A percentile compares a stretch with the other conserved stretches of the same genome.
These are phyloP conservation scores for Pseudocohnilembus persalinus DNA, from an alignment of 169 alveolate genomes.

Conservation along the genomic window DNA sequence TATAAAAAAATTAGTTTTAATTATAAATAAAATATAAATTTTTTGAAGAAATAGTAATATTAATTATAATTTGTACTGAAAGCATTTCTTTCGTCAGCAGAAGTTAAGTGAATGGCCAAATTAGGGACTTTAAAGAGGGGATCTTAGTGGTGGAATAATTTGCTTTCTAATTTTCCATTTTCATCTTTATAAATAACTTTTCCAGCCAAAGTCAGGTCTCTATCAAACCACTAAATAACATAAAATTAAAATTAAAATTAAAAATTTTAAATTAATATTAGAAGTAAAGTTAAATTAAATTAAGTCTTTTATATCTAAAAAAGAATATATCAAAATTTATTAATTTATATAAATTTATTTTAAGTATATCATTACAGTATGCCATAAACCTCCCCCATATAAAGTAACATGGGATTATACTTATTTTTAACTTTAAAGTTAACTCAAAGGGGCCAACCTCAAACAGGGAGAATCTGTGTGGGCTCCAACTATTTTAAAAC, in stretches of 20 bases:
- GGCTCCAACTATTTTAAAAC: conserved; percentile 87
- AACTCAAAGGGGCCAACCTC: conserved; percentile 91
- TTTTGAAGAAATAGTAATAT: too few relatives aligned
- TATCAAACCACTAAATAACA: conserved; percentile 90
- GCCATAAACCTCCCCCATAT: conserved; percentile 98
- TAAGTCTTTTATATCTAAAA: too few relatives aligned
- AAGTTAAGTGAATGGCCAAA: conserved; percentile 93
- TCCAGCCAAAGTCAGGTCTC: conserved; percentile 96
- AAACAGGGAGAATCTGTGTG: conserved; percentile 97
- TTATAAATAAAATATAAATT: too few relatives aligned
- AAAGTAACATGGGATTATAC: conserved; percentile 88
- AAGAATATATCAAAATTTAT: too few relatives aligned
- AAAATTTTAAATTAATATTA: too few relatives aligned
- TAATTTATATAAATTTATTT: too few relatives aligned
- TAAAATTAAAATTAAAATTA: too few relatives aligned
- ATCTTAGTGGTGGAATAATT: conserved; percentile 81
- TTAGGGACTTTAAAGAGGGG: conserved; percentile 94
- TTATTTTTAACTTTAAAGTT: conserved; percentile 77
- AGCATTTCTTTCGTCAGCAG: conserved; percentile 79
- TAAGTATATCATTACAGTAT: too few relatives aligned
- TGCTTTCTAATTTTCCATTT: conserved; percentile 75
- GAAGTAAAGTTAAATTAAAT: too few relatives aligned
- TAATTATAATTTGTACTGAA: background rate
- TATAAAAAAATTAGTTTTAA: conserved; percentile 84
- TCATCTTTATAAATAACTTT: conserved; percentile 88